These are phyloP conservation scores for Ballota nigra DNA, from an alignment of 257 asterid species.

Conservation along the genomic window DNA sequence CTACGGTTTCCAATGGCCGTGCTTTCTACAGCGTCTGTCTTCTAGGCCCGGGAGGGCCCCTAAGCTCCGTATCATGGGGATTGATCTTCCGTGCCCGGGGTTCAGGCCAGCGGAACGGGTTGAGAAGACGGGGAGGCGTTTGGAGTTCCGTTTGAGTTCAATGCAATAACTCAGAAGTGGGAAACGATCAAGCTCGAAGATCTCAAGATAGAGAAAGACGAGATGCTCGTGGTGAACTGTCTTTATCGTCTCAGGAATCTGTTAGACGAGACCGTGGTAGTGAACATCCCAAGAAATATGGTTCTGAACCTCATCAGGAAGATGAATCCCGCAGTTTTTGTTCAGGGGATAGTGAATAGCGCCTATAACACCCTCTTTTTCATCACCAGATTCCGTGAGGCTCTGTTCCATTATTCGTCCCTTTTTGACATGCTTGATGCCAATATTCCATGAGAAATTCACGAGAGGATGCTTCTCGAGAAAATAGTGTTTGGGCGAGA, in stretches of 20 bases:
- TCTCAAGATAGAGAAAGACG: slow-evolving; percentile 39
- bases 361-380: slow-evolving; percentile 48
- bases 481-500: slow-evolving; percentile 40
- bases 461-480: slow-evolving; percentile 50
- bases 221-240: slow-evolving; percentile 43
- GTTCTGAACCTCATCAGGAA: slow-evolving; percentile 39
- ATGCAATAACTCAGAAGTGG: slow-evolving; percentile 48
- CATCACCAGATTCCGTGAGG: no score
- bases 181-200: slow-evolving; percentile 41
- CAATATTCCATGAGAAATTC: slow-evolving; percentile 41
- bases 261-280: slow-evolving; percentile 44
- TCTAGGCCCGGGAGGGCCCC: slow-evolving; percentile 48
- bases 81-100: slow-evolving; percentile 49
- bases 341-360: slow-evolving; percentile 42
- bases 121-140: slow-evolving; percentile 46
- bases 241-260: slow-evolving; percentile 35
- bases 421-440: slow-evolving; percentile 59
- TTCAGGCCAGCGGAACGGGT: slow-evolving; percentile 48
- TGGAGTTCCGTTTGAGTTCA: slow-evolving; percentile 49
- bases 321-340: slow-evolving; percentile 39
- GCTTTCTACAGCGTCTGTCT: slow-evolving; percentile 41
- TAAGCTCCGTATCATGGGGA: slow-evolving; percentile 47
- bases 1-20: no score
- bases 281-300: slow-evolving; percentile 42
- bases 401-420: slow-evolving; percentile 46